phyloP scores from a whole-genome alignment of 768 basidiomycete species.

The Mycena kentingensis region DNA sequence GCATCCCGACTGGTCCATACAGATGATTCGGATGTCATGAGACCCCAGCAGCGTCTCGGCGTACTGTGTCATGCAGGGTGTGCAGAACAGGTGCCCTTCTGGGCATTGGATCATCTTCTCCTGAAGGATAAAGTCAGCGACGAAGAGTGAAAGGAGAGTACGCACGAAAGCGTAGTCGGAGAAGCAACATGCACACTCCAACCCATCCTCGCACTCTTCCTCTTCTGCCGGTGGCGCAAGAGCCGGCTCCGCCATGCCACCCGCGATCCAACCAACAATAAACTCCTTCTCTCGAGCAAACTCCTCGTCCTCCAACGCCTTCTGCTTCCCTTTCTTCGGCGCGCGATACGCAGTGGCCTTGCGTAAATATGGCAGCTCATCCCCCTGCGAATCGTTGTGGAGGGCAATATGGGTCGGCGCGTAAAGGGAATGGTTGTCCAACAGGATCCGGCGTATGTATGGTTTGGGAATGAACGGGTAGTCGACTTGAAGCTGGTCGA shows the following conservation, averaged over 20 bases:
- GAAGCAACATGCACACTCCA: conserved; percentile 92
- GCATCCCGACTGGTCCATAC: conserved; percentile 83
- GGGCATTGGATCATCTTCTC: conserved; percentile 87
- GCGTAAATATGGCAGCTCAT: conserved; percentile 38
- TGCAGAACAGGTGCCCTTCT: conserved; percentile 87
- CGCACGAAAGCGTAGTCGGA: conserved; percentile 68
- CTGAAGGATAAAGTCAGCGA: conserved; percentile 39
- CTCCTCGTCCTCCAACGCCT: conserved; percentile 42
- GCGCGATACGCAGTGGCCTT: conserved; percentile 35
- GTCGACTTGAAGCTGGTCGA: conserved; percentile 55
- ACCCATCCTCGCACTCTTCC: conserved; percentile 55
- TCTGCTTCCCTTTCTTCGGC: conserved; percentile 43
- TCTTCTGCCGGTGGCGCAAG: conserved; percentile 46
- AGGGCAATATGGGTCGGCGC: conserved; percentile 66
- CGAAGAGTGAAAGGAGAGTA: conserved; percentile 10
- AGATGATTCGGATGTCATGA: conserved; percentile 64
- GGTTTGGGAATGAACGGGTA: conserved; percentile 61
- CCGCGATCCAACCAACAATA: conserved; percentile 41
- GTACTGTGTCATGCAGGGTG: conserved; percentile 66
- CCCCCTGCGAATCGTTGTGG: conserved; percentile 35
- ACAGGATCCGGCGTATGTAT: conserved; percentile 51
- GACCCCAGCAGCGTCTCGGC: conserved; percentile 66
- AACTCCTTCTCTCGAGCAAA: conserved; percentile 52
- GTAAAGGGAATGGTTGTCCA: conserved; percentile 49
- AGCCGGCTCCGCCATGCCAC: conserved; percentile 31